phyloP scores from a whole-genome alignment of 768 basidiomycete genomes.

The Holtermannia corniformis region DNA sequence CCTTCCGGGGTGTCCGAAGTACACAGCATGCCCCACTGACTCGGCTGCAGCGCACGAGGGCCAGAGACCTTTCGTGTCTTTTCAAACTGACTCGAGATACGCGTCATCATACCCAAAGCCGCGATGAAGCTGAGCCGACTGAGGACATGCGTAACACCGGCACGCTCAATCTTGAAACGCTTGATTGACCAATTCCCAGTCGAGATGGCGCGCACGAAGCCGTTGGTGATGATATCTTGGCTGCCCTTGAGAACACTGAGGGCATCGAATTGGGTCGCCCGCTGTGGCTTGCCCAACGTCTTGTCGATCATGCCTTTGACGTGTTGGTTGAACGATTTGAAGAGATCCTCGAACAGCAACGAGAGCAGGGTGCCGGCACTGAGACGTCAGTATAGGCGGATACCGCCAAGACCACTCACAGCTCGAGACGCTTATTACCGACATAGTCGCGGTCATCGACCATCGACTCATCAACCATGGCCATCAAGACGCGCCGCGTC shows the following conservation, averaged over 20 bases:
- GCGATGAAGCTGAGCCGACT: conserved; percentile 92
- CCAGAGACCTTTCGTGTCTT: conserved; percentile 98
- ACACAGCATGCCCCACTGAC: conserved; percentile 98
- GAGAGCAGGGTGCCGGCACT: conserved; percentile 95
- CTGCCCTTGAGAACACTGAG: conserved; percentile 83
- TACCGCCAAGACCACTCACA: conserved; percentile 52
- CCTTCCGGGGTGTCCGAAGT: conserved; percentile 99
- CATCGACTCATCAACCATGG: conserved; percentile 91
- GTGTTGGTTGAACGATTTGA: conserved; percentile 96
- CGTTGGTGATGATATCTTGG: conserved; percentile 90
- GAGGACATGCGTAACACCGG: conserved; percentile 95
- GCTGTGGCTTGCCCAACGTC: conserved; percentile 87
- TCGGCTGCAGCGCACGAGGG: conserved; percentile 89
- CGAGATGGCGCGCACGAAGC: conserved; percentile 93
- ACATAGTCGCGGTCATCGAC: conserved; percentile 99
- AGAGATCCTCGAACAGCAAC: conserved; percentile 91
- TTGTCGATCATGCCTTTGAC: conserved; percentile 94
- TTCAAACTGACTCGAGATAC: conserved; percentile 96
- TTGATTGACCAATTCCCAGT: conserved; percentile 99
- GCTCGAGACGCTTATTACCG: conserved; percentile 94
- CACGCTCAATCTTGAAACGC: conserved; percentile 98
- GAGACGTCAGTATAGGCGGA: neutral
- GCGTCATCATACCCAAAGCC: conserved; percentile 99
- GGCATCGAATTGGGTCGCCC: conserved; percentile 89
- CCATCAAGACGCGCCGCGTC: conserved; percentile 91